phyloP scores from a whole-genome alignment of 495 filamentous ascomycete genomes.

The Neurospora sp. region DNA sequence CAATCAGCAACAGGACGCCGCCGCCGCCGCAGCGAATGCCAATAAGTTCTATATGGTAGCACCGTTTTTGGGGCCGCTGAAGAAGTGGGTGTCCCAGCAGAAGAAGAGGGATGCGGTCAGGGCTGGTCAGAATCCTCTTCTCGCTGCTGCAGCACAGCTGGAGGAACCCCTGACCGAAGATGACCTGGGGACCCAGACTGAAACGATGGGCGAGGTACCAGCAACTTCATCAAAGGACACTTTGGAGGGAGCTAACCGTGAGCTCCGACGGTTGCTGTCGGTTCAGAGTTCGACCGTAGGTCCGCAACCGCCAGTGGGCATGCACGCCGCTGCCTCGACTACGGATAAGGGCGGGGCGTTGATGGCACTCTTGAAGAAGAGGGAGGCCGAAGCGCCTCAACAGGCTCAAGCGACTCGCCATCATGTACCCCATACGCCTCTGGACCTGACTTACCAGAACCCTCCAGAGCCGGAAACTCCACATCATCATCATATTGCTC shows the following conservation, averaged over 20 bases:
- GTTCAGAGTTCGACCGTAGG: slow-evolving; percentile 43
- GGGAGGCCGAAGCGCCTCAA: slow-evolving; percentile 7
- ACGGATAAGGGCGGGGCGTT: slow-evolving; percentile 24
- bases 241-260: slow-evolving; percentile 48
- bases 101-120: slow-evolving; percentile 52
- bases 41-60: slow-evolving; percentile 98
- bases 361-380: slow-evolving; percentile 25
- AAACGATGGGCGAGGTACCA: slow-evolving; percentile 7
- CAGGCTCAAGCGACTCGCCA: slow-evolving; percentile 8
- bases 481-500: slow-evolving; percentile 30
- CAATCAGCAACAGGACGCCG: slow-evolving; percentile 39
- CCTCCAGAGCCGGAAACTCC: slow-evolving; percentile 28
- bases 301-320: slow-evolving; percentile 17
- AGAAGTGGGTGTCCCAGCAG: slow-evolving; percentile 84
- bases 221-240: slow-evolving; percentile 25
- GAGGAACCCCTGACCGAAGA: slow-evolving; percentile 35
- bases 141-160: slow-evolving; percentile 15
- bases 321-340: slow-evolving; percentile 8
- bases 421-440: slow-evolving; percentile 26
- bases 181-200: slow-evolving; percentile 24
- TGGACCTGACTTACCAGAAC: slow-evolving; percentile 30
- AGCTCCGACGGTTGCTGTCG: slow-evolving; percentile 55
- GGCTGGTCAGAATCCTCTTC: slow-evolving; percentile 17
- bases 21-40: slow-evolving; percentile 48
- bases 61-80: slow-evolving; percentile 75